phyloP scores from a whole-genome alignment of 306 rosid genomes.

The Parietaria judaica region DNA sequence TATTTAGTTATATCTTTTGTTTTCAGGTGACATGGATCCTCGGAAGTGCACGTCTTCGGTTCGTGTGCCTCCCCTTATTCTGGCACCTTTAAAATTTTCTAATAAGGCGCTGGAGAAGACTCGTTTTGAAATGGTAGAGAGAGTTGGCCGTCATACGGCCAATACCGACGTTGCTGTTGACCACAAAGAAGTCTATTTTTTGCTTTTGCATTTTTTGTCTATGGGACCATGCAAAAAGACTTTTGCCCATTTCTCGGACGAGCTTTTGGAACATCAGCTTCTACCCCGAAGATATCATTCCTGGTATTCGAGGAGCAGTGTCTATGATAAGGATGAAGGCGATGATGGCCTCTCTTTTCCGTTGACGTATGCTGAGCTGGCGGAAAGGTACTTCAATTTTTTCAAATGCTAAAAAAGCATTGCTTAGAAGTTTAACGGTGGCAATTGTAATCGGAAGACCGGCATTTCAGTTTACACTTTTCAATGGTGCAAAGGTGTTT shows the following conservation, averaged over 20 bases:
- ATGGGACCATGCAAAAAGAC: constrained; percentile 71
- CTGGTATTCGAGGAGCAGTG: constrained; percentile 66
- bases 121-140: constrained; percentile 23
- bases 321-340: constrained; percentile 23
- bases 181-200: constrained; percentile 65
- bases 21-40: constrained; percentile 53
- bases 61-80: constrained; percentile 31
- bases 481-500: not conserved
- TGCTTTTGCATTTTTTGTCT: constrained; percentile 72
- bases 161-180: constrained; percentile 52
- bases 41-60: constrained; percentile 44
- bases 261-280: constrained; percentile 71
- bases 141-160: constrained; percentile 24
- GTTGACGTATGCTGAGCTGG: constrained; percentile 44
- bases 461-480: not conserved
- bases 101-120: constrained; percentile 45
- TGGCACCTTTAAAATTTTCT: constrained; percentile 39
- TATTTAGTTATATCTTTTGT: constrained; percentile 12
- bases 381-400: constrained; percentile 48
- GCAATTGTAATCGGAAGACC: no score
- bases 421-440: not conserved
- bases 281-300: constrained; percentile 92
- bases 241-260: constrained; percentile 50
- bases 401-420: not conserved
- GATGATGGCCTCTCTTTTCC: constrained; percentile 69